Percentiles rank a stretch among this genome's conserved stretches.
Evolutionary conservation across 2,329 filamentous ascomycete genomes (phyloP).

Genomic region (Clonostachys solani): DNA sequence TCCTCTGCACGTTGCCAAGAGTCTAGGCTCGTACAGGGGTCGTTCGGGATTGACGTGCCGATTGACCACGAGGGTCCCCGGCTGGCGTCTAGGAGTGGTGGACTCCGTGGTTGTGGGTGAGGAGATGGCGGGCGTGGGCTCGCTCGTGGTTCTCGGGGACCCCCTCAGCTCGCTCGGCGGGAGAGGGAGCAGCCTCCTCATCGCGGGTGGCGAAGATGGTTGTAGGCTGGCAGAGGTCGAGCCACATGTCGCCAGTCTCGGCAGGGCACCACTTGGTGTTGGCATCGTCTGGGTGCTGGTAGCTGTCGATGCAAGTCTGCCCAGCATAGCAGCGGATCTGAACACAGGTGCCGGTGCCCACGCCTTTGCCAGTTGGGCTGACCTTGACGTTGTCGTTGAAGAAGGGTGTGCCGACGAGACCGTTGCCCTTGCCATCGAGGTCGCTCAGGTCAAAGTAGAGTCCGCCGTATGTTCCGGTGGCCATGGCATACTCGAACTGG

Average conservation of each 20-base stretch:
- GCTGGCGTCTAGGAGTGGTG: background rate
- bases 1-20: too few species aligned
- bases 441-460: slow-evolving; percentile 6
- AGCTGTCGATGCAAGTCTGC: slow-evolving; percentile 3
- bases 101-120: background rate
- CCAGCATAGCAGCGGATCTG: slow-evolving; percentile 1
- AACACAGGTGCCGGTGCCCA: slow-evolving; percentile 1
- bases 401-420: slow-evolving; percentile 4
- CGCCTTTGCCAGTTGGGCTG: slow-evolving; percentile 2
- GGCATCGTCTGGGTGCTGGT: slow-evolving; percentile 4
- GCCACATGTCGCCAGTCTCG: slow-evolving; percentile 3
- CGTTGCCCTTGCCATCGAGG: slow-evolving; percentile 5
- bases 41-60: too few species aligned
- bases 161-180: too few species aligned
- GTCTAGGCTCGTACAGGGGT: too few species aligned
- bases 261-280: slow-evolving; percentile 3
- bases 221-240: slow-evolving; percentile 3
- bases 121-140: background rate
- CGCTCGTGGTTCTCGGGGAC: too few species aligned
- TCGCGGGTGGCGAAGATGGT: background rate
- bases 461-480: background rate
- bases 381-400: slow-evolving; percentile 1
- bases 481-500: slow-evolving; percentile 4
- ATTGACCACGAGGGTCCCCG: too few species aligned
- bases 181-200: too few species aligned